Evolutionary conservation across 208 protist species (phyloP).

Genomic region (Trypanosomatidae sp.): DNA sequence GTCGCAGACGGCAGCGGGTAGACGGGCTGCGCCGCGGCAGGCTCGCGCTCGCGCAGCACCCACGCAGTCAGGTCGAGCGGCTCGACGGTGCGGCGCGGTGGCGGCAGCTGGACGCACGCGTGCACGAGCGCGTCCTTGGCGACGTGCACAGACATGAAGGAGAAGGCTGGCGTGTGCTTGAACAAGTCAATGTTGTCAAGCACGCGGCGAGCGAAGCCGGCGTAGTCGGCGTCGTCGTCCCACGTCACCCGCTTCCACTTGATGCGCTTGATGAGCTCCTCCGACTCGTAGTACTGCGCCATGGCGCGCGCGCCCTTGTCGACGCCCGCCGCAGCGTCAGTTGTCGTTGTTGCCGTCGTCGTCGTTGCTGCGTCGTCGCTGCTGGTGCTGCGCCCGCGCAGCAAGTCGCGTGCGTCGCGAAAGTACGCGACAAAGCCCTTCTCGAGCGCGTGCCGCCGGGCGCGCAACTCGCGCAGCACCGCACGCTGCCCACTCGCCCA

Average conservation of each 20-base stretch:
- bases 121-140: slow-evolving; percentile 47
- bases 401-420: slow-evolving; percentile 27
- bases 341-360: background rate
- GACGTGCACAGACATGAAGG: slow-evolving; percentile 82
- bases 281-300: slow-evolving; percentile 82
- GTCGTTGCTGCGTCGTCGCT: slow-evolving; percentile 3
- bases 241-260: slow-evolving; percentile 90
- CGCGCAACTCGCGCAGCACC: slow-evolving; percentile 15
- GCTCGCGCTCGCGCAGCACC: slow-evolving; percentile 61
- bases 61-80: slow-evolving; percentile 58
- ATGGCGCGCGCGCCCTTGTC: slow-evolving; percentile 17
- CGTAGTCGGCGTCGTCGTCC: slow-evolving; percentile 83
- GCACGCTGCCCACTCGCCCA: slow-evolving; percentile 30
- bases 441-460: slow-evolving; percentile 49
- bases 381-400: slow-evolving; percentile 6
- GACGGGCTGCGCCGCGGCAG: slow-evolving; percentile 1
- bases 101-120: slow-evolving; percentile 29
- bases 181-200: slow-evolving; percentile 80
- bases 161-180: slow-evolving; percentile 69
- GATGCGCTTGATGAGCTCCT: slow-evolving; percentile 82
- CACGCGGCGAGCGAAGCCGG: slow-evolving; percentile 65
- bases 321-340: background rate
- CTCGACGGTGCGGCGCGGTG: slow-evolving; percentile 22
- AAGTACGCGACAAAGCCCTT: slow-evolving; percentile 71
- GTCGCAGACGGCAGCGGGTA: background rate